Evolutionary conservation across 176 grass and related monocot species (phyloP), one percentile per base, ranked within the genome.

Genomic region (Oryza coarctata): DNA sequence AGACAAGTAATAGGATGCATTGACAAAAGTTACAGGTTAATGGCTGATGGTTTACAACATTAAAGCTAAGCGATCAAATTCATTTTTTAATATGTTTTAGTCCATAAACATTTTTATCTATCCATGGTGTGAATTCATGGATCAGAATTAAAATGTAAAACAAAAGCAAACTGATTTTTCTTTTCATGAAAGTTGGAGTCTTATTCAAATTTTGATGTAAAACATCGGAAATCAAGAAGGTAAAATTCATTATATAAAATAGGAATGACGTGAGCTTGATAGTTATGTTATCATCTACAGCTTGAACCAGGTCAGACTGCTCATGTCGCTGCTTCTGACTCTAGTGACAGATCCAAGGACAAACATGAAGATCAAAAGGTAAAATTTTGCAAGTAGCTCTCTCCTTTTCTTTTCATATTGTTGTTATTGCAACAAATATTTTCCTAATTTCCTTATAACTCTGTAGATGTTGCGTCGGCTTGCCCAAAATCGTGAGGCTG

Each of bases 401-500:
- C 27, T 71, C 60, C 7, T 12, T 80, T 55, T 55, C 6, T 11
- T 38, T 74, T 31, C 35, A 62, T 47, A 38, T 69, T 68, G 7
- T 68, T 27, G 38, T 62, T 49, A 0, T 30, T 68, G 38, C 70
- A 62, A 27, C 15, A 52, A 28, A 72, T 66, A 76, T 72, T 88
- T 73, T 92, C 29, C 65, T 66, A 76, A 67, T 88, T 73, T 92
- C 29, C 65, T 80, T 13, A 87, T 87, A 77, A 28, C 20, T 77
- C 52, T 75, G 29, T 69, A 99, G 96, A 81, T 91, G 74, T 28
- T 93, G 67, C 91, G 96, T 14, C 92, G 96, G 34, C 91, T 99
- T 77, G 96, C 96, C 76, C 96, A 99, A 90, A 99, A 99, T 87
- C 96, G 93, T 4, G 96, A 99, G 73, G 96, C 96, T 78, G 96